These are phyloP conservation scores for Metschnikowia bowlesiae DNA, from an alignment of 805 yeast genomes.

Conservation along the genomic window DNA sequence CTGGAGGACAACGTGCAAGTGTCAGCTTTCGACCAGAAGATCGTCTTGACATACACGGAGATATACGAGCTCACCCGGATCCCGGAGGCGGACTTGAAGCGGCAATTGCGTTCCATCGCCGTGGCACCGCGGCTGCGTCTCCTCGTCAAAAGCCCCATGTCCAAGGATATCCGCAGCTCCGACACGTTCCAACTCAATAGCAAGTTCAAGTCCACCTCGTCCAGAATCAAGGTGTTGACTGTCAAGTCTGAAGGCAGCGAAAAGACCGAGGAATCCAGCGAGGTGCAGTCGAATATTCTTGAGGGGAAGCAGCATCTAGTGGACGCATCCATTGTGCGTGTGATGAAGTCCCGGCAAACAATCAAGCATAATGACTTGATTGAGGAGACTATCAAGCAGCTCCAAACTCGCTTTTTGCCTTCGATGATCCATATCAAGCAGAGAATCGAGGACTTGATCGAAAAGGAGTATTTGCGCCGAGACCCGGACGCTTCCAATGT, in stretches of 20 bases:
- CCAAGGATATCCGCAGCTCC: slow-evolving; percentile 57
- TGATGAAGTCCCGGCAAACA: slow-evolving; percentile 72
- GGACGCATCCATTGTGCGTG: slow-evolving; percentile 83
- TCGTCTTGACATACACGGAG: slow-evolving; percentile 53
- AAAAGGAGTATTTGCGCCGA: slow-evolving; percentile 75
- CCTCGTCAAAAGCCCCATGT: slow-evolving; percentile 69
- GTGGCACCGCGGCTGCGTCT: slow-evolving; percentile 78
- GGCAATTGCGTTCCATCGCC: slow-evolving; percentile 79
- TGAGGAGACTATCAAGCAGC: slow-evolving; percentile 58
- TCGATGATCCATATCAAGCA: slow-evolving; percentile 62
- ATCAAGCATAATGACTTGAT: slow-evolving; percentile 61
- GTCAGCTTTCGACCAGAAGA: slow-evolving; percentile 48
- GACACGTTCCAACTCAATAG: slow-evolving; percentile 69
- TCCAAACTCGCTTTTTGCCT: slow-evolving; percentile 64
- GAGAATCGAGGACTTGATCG: slow-evolving; percentile 69
- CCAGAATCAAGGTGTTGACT: slow-evolving; percentile 70
- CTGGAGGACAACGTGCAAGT: slow-evolving; percentile 26
- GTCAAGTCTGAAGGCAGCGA: slow-evolving; percentile 34
- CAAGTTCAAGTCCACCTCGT: slow-evolving; percentile 61
- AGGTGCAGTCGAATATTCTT: slow-evolving; percentile 52
- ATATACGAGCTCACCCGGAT: slow-evolving; percentile 64
- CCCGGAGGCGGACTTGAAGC: slow-evolving; percentile 64
- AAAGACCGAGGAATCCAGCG: slow-evolving; percentile 42
- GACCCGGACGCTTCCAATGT: slow-evolving; percentile 54
- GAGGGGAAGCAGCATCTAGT: slow-evolving; percentile 64